Percentiles rank a stretch among this genome's conserved stretches.
These are phyloP conservation scores for Hygrophoropsis aurantiaca DNA, from an alignment of 768 basidiomycete species.

Conservation along the genomic window DNA sequence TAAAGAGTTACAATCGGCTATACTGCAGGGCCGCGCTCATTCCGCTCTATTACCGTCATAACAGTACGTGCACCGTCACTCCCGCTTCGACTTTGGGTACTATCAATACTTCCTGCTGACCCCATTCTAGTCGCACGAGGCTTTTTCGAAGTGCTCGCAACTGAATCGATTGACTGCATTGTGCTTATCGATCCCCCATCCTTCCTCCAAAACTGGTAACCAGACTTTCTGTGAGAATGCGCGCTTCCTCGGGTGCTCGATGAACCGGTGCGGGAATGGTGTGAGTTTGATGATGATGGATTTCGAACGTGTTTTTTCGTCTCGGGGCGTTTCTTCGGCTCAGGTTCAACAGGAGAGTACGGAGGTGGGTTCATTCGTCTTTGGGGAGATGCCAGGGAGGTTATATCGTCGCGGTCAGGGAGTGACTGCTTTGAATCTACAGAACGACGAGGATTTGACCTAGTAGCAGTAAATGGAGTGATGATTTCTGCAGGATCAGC, in stretches of 20 bases:
- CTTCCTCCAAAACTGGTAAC: constrained; percentile 1
- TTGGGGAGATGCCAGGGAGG: constrained; percentile 3
- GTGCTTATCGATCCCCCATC: constrained; percentile 8
- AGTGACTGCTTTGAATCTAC: not conserved
- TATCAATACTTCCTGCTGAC: not conserved
- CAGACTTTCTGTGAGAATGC: constrained; percentile 2
- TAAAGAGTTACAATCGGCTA: too few species aligned
- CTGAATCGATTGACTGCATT: constrained; percentile 10
- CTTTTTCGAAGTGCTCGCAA: not conserved
- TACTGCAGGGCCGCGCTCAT: too few species aligned
- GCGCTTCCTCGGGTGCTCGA: not conserved
- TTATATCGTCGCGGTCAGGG: not conserved
- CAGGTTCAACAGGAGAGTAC: constrained; percentile 13
- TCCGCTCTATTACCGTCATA: too few species aligned
- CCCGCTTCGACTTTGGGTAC: not conserved
- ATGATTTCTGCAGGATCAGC: constrained; percentile 21
- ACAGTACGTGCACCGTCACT: too few species aligned
- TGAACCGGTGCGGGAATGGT: not conserved
- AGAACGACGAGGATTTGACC: not conserved
- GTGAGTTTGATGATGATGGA: too few species aligned
- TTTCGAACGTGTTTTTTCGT: too few species aligned
- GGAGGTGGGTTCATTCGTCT: constrained; percentile 27
- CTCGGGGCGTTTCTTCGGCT: not conserved
- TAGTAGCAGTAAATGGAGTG: constrained; percentile 17
- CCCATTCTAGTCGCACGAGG: not conserved